Percentiles rank a stretch among this genome's conserved stretches.
These are phyloP conservation scores for Colletotrichum chlorophyti DNA, from an alignment of 2,329 filamentous ascomycete species.

Conservation along the genomic window DNA sequence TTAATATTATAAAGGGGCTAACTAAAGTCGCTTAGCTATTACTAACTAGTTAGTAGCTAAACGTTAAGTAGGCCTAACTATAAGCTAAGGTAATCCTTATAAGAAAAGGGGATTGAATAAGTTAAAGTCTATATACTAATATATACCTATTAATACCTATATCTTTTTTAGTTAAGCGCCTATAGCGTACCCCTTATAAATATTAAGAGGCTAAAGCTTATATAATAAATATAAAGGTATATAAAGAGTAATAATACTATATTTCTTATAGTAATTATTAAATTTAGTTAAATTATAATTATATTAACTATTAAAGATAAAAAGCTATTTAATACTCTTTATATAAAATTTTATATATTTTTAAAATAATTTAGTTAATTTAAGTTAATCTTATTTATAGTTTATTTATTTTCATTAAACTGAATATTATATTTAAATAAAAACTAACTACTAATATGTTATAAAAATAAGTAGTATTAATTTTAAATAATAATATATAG, in stretches of 20 bases:
- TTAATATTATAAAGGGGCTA: too few species aligned
- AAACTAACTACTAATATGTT: not conserved
- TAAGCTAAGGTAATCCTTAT: too few species aligned
- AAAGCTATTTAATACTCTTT: not conserved
- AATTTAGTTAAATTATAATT: not conserved
- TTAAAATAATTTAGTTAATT: not conserved
- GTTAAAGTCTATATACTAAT: too few species aligned
- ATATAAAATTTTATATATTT: not conserved
- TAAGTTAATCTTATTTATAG: not conserved
- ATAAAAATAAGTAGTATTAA: not conserved
- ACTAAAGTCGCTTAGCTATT: too few species aligned
- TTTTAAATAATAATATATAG: not conserved
- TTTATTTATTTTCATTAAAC: not conserved
- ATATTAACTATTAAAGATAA: slow-evolving; percentile 5
- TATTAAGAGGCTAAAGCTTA: not conserved
- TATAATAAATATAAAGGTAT: slow-evolving; percentile 8
- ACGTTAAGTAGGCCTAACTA: too few species aligned
- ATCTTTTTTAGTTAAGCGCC: too few species aligned
- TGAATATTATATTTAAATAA: not conserved
- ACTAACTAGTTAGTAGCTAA: too few species aligned
- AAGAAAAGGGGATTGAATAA: too few species aligned
- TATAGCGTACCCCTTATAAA: too few species aligned
- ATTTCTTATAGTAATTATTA: not conserved
- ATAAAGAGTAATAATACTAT: not conserved
- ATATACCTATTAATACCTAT: too few species aligned